Percentiles rank a stretch among this genome's conserved stretches.
These are phyloP conservation scores for Neofusicoccum kwambonambiense DNA, from an alignment of 2,329 filamentous ascomycete genomes.

Conservation along the genomic window DNA sequence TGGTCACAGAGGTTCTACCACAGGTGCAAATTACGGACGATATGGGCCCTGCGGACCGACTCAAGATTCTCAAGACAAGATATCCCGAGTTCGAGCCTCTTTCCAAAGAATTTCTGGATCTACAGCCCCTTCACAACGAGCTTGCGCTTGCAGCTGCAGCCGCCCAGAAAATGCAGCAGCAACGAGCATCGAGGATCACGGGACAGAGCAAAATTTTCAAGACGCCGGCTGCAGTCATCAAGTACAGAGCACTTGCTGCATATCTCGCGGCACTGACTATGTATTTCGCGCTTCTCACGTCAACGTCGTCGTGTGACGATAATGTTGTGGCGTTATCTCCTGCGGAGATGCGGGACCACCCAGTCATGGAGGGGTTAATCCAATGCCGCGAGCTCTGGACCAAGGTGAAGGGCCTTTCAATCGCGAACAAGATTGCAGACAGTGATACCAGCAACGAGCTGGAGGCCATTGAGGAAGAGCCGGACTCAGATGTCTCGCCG, in stretches of 20 bases:
- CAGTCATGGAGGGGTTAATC: slow-evolving; percentile 82
- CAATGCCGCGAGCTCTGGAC: slow-evolving; percentile 80
- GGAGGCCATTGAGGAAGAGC: slow-evolving; percentile 34
- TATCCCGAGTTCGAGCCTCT: slow-evolving; percentile 93
- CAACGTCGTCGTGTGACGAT: slow-evolving; percentile 61
- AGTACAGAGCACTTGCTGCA: slow-evolving; percentile 76
- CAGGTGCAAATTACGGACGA: slow-evolving; percentile 78
- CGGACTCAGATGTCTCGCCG: slow-evolving; percentile 18
- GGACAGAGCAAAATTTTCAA: slow-evolving; percentile 28
- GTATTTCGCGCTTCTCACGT: slow-evolving; percentile 94
- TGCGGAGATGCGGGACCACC: slow-evolving; percentile 80
- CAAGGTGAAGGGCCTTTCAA: slow-evolving; percentile 65
- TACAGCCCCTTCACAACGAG: slow-evolving; percentile 62
- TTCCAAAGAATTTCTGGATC: slow-evolving; percentile 72
- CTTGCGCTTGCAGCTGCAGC: slow-evolving; percentile 59
- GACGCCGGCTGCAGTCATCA: slow-evolving; percentile 51
- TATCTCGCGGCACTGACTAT: slow-evolving; percentile 85
- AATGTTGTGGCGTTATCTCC: slow-evolving; percentile 64
- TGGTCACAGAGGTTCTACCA: slow-evolving; percentile 84
- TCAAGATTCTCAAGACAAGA: slow-evolving; percentile 71
- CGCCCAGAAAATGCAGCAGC: slow-evolving; percentile 46
- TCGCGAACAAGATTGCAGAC: slow-evolving; percentile 45
- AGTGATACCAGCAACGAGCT: slow-evolving; percentile 32
- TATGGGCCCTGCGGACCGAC: slow-evolving; percentile 71
- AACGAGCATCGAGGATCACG: slow-evolving; percentile 1